Conservation (phyloP, 352 stramenopile genomes). For the Lagenidium sp. region DNA sequence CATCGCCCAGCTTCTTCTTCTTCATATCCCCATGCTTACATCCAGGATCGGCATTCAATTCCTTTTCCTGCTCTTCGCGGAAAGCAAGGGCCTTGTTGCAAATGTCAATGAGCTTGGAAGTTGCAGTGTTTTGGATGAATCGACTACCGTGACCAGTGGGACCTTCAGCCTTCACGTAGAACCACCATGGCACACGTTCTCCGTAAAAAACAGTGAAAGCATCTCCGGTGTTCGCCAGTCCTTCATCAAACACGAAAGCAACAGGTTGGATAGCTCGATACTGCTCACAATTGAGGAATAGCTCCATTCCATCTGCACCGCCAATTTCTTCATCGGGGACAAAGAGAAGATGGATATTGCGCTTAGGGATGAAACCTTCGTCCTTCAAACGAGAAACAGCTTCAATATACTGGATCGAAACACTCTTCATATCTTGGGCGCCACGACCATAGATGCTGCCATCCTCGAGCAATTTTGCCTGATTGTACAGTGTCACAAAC, state of each 20-base stretch:
- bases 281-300: slow-evolving; percentile 78
- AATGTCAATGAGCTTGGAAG: slow-evolving; percentile 89
- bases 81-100: slow-evolving; percentile 74
- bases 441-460: slow-evolving; percentile 91
- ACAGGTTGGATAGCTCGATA: slow-evolving; percentile 80
- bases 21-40: slow-evolving; percentile 91
- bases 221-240: slow-evolving; percentile 84
- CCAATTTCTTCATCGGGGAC: slow-evolving; percentile 93
- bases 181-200: slow-evolving; percentile 91
- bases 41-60: slow-evolving; percentile 54
- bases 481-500: no score
- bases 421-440: slow-evolving; percentile 95
- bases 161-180: slow-evolving; percentile 74
- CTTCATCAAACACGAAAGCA: slow-evolving; percentile 93
- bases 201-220: slow-evolving; percentile 95
- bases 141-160: slow-evolving; percentile 83
- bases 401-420: slow-evolving; percentile 94
- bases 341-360: slow-evolving; percentile 90
- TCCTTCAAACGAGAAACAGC: slow-evolving; percentile 69
- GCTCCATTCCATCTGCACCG: slow-evolving; percentile 86
- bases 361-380: slow-evolving; percentile 61
- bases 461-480: slow-evolving; percentile 77
- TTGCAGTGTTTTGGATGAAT: slow-evolving; percentile 93
- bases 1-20: slow-evolving; percentile 90
- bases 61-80: slow-evolving; percentile 80